A percentile compares a stretch with the other conserved stretches of the same genome.
Conservation (phyloP, 2,329 filamentous ascomycete genomes). For the Colletotrichum liriopes region DNA sequence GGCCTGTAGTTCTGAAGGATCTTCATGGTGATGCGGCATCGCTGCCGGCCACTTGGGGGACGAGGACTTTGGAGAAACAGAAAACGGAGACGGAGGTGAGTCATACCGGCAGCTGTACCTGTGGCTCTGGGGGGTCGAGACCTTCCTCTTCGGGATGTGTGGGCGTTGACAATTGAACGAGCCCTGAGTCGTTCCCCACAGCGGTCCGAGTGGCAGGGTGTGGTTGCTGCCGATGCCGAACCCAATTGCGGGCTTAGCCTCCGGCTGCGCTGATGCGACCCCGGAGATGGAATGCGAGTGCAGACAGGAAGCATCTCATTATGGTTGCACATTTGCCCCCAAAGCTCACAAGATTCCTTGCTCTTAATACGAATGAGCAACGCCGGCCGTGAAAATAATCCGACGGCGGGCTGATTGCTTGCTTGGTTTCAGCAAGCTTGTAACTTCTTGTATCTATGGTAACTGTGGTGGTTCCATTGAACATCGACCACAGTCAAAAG, state of each 20-base stretch:
- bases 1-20: background rate
- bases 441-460: no score
- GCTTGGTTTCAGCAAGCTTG: no score
- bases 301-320: background rate
- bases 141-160: constrained; percentile 34
- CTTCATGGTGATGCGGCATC: background rate
- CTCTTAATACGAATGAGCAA: no score
- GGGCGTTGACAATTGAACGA: constrained; percentile 32
- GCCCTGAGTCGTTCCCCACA: constrained; percentile 20
- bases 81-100: constrained; percentile 5
- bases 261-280: background rate
- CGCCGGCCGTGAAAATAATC: no score
- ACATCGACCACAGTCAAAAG: no score
- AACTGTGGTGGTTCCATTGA: no score
- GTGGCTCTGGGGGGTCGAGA: background rate
- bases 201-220: constrained; percentile 23
- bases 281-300: background rate
- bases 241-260: constrained; percentile 5
- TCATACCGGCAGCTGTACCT: constrained; percentile 5
- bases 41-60: background rate
- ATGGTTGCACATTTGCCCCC: background rate
- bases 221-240: constrained; percentile 5
- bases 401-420: no score
- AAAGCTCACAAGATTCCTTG: no score
- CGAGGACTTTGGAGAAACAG: background rate